Evolutionary conservation across 257 asterid genomes (phyloP), one percentile per base, ranked within the genome.

Genomic region (Fraxinus pennsylvanica): DNA sequence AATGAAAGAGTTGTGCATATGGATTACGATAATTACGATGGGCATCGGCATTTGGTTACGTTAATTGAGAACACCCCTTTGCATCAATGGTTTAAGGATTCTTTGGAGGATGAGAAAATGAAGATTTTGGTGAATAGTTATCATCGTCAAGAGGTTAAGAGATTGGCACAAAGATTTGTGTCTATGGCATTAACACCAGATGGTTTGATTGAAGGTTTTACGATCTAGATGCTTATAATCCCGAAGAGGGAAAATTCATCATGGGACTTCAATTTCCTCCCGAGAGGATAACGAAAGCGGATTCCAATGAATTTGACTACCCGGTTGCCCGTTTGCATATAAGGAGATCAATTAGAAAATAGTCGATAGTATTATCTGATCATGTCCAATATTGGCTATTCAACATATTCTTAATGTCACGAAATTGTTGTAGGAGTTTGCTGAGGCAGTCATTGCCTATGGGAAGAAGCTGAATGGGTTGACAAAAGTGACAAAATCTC

Each of bases 241-340:
- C 98, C 5, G 89, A 88, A 0, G 97, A 94, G 77, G 98, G 96
- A 1, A 88, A 92, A 85, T 94, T 94, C 73, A 90, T 92, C 10
- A 89, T 92, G 96, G 97, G 97, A n/a, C 88, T 94, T 25, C 97
- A 94, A 75, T 94, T 92, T 80, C 97, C 92, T 85, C 97, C 98
- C 2, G 97, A 92, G 70, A 81, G 98, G 73, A 94, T 92, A 97
- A 84, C 92, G 41, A 80, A 74, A 1, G 77, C 76, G 0, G 92
- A 91, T 72, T 78, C 91, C 0, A 92, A 86, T 38, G 93, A 84
- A n/a, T 94, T 94, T 71, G 96, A 94, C 75, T 92, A 92, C 77
- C 92, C 0, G 98, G 98, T 1, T 94, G 98, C 68, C 68, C 68
- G 9, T 59, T 21, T 59, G 93, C 94, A 10, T 92, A 92, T 57